Conservation (phyloP, 1,139 yeast genomes). For the Kluyveromyces sp. region DNA sequence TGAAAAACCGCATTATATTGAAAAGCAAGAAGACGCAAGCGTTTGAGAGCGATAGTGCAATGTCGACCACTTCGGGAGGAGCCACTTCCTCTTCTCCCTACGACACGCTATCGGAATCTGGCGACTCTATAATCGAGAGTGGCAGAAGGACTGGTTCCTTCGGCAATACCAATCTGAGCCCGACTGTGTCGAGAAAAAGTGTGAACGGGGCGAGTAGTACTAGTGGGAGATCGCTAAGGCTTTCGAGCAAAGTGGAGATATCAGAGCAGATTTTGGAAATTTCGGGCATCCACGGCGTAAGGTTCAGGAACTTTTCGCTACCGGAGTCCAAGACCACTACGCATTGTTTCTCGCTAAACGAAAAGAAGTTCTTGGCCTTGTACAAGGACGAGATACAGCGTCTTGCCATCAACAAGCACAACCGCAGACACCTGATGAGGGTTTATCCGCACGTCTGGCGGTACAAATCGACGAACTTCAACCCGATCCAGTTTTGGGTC, state of each 20-base stretch:
- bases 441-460: conserved; percentile 80
- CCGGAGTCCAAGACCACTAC: conserved; percentile 78
- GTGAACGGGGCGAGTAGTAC: conserved; percentile 11
- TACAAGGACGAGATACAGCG: conserved; percentile 50
- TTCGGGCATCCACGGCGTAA: conserved; percentile 63
- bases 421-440: conserved; percentile 66
- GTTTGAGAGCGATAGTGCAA: conserved; percentile 3
- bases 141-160: no score
- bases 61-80: conserved; percentile 16
- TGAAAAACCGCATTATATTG: conserved; percentile 61
- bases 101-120: conserved; percentile 11
- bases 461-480: conserved; percentile 70
- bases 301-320: conserved; percentile 72
- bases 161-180: no score
- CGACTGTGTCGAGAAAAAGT: background rate
- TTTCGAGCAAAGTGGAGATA: conserved; percentile 32
- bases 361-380: conserved; percentile 57
- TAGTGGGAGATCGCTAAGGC: conserved; percentile 10
- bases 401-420: conserved; percentile 62
- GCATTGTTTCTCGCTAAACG: conserved; percentile 84
- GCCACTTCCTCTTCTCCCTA: conserved; percentile 20
- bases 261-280: conserved; percentile 50
- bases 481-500: conserved; percentile 73
- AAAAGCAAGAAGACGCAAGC: conserved; percentile 58
- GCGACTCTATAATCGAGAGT: conserved; percentile 1